A percentile compares a stretch with the other conserved stretches of the same genome.
Evolutionary conservation across 2,329 filamentous ascomycete species (phyloP).

Genomic region (Penicillium sclerotiorum): DNA sequence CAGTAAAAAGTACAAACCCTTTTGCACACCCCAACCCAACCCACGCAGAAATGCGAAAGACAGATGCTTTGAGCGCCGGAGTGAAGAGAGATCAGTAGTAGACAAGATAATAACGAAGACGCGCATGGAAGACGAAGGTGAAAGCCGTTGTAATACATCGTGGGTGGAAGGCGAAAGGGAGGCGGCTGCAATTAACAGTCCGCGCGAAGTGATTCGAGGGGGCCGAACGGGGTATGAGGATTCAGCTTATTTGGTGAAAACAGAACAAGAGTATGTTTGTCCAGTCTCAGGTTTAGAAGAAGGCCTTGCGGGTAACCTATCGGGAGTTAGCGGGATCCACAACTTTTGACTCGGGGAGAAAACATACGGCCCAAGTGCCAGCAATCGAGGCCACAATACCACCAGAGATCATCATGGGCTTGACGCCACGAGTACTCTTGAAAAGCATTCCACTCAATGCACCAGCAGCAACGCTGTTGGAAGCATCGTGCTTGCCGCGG

Average conservation of each 20-base stretch:
- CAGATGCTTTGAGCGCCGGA: conserved; percentile 47
- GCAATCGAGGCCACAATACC: conserved; percentile 85
- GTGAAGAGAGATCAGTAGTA: conserved; percentile 41
- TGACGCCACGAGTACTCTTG: conserved; percentile 88
- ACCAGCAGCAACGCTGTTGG: conserved; percentile 85
- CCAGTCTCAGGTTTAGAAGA: conserved; percentile 45
- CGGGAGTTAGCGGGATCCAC: conserved; percentile 9
- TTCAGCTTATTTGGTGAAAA: conserved; percentile 20
- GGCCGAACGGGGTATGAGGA: conserved; percentile 30
- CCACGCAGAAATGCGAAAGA: conserved; percentile 45
- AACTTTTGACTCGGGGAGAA: conserved; percentile 7
- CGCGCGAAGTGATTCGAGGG: conserved; percentile 31
- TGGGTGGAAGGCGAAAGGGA: conserved; percentile 32
- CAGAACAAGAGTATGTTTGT: conserved; percentile 20
- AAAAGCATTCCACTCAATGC: conserved; percentile 90
- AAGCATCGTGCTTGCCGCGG: conserved; percentile 83
- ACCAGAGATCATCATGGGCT: conserved; percentile 93
- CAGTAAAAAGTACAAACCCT: conserved; percentile 41
- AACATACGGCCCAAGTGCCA: conserved; percentile 84
- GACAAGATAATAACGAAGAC: conserved; percentile 25
- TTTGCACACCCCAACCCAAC: conserved; percentile 44
- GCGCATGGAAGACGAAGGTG: conserved; percentile 28
- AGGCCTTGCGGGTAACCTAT: conserved; percentile 55
- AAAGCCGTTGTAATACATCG: conserved; percentile 44
- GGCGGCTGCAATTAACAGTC: conserved; percentile 24